Evolutionary conservation across 805 yeast genomes (phyloP).

Genomic region (Wickerhamiella azyma): DNA sequence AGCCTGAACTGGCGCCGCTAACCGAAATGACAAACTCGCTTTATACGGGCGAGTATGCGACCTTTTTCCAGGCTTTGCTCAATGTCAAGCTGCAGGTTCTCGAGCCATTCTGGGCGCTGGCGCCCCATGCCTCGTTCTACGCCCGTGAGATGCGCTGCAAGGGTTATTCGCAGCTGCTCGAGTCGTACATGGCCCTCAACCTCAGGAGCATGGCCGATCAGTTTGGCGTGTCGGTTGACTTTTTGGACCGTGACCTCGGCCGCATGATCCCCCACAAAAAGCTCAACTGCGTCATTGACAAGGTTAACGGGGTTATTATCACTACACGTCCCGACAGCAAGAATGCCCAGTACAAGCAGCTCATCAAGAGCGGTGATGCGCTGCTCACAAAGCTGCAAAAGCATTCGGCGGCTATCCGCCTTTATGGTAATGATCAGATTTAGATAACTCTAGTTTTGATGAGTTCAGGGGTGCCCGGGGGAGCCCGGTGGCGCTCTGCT

Average conservation of each 20-base stretch:
- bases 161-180: conserved; percentile 86
- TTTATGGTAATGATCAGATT: conserved; percentile 66
- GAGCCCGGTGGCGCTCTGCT: too few species aligned
- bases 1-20: conserved; percentile 64
- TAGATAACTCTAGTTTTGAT: background rate
- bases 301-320: conserved; percentile 83
- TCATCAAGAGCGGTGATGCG: conserved; percentile 85
- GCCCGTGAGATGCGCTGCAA: conserved; percentile 88
- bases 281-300: conserved; percentile 88
- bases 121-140: conserved; percentile 69
- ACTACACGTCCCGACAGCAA: conserved; percentile 95
- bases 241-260: conserved; percentile 72
- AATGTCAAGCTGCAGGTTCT: conserved; percentile 65
- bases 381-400: conserved; percentile 88
- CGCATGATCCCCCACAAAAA: conserved; percentile 87
- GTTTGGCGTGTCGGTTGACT: conserved; percentile 79
- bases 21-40: conserved; percentile 71
- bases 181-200: conserved; percentile 83
- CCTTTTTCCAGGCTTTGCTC: conserved; percentile 62
- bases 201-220: conserved; percentile 86
- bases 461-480: too few species aligned
- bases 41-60: conserved; percentile 75
- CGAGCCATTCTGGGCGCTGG: conserved; percentile 49
- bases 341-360: conserved; percentile 78
- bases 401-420: conserved; percentile 92